Evolutionary conservation across 2,329 filamentous ascomycete genomes (phyloP).

Genomic region (Rachicladosporium sp.): DNA sequence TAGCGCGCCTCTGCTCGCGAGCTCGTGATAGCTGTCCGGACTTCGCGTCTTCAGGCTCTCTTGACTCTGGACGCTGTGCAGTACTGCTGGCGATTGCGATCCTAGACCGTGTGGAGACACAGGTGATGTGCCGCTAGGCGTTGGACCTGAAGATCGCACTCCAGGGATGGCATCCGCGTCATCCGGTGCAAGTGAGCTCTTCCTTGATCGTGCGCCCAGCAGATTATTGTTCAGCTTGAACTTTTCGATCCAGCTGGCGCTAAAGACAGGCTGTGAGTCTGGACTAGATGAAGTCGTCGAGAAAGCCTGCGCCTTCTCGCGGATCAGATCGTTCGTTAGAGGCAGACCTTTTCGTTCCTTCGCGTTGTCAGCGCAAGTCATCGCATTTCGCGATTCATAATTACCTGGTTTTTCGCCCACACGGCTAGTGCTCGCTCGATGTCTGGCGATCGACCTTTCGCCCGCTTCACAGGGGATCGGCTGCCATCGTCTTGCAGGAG

Average conservation of each 20-base stretch:
- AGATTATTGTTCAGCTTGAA: slow-evolving; percentile 83
- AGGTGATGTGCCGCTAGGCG: slow-evolving; percentile 57
- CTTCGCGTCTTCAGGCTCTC: slow-evolving; percentile 53
- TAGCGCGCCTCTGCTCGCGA: slow-evolving; percentile 46
- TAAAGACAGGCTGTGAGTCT: slow-evolving; percentile 62
- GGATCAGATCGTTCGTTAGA: slow-evolving; percentile 68
- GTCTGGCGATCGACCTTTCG: slow-evolving; percentile 77
- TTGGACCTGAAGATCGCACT: slow-evolving; percentile 45
- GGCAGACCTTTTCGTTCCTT: slow-evolving; percentile 62
- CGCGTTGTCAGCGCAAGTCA: slow-evolving; percentile 1
- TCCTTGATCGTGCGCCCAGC: slow-evolving; percentile 41
- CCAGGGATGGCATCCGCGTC: slow-evolving; percentile 55
- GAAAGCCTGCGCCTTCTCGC: slow-evolving; percentile 74
- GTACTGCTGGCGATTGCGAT: slow-evolving; percentile 57
- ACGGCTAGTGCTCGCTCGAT: slow-evolving; percentile 83
- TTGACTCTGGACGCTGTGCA: slow-evolving; percentile 50
- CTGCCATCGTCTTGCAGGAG: slow-evolving; percentile 68
- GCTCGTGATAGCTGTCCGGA: slow-evolving; percentile 47
- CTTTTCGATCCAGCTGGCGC: slow-evolving; percentile 74
- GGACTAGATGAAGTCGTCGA: slow-evolving; percentile 50
- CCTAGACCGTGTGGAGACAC: slow-evolving; percentile 54
- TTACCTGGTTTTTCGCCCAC: slow-evolving; percentile 59
- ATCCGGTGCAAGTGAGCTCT: slow-evolving; percentile 46
- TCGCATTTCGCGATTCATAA: neutral
- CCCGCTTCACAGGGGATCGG: slow-evolving; percentile 66